Conservation (phyloP, 306 rosid species). For the Gynostemma pentaphyllum region DNA sequence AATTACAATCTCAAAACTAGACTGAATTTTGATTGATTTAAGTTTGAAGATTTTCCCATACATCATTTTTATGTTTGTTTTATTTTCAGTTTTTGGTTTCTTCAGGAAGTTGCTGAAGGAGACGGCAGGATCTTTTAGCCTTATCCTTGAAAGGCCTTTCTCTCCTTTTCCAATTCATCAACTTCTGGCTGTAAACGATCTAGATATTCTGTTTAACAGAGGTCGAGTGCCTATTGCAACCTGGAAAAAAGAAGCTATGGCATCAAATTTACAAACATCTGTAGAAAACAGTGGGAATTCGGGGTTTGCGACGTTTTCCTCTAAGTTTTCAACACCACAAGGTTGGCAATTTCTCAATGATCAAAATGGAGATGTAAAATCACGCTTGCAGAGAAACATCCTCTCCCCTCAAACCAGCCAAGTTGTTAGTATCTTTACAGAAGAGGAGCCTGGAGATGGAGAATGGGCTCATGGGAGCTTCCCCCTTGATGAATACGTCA, state of each 20-base stretch:
- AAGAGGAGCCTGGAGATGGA: constrained; percentile 70
- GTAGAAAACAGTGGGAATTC: constrained; percentile 42
- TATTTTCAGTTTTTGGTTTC: constrained; percentile 53
- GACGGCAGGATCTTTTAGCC: constrained; percentile 37
- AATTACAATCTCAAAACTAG: neutral
- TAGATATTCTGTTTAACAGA: constrained; percentile 60
- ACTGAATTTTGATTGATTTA: neutral
- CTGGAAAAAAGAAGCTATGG: constrained; percentile 58
- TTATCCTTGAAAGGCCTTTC: constrained; percentile 44
- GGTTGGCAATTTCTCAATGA: constrained; percentile 46
- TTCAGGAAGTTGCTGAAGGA: constrained; percentile 58
- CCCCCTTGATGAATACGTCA: constrained; percentile 70
- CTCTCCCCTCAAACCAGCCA: constrained; percentile 27
- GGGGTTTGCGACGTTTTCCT: constrained; percentile 62
- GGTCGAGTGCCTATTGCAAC: constrained; percentile 72
- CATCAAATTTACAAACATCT: constrained; percentile 50
- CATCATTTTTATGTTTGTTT: constrained; percentile 47
- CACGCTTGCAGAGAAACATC: constrained; percentile 34
- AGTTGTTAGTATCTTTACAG: constrained; percentile 52
- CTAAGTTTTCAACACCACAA: constrained; percentile 49
- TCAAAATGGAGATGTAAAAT: constrained; percentile 36
- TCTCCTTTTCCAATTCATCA: constrained; percentile 43
- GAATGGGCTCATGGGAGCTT: constrained; percentile 90
- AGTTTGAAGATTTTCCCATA: constrained; percentile 26
- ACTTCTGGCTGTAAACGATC: constrained; percentile 37